These are phyloP conservation scores for Cadophora sp. DNA, from an alignment of 2,329 filamentous ascomycete genomes.

Conservation along the genomic window DNA sequence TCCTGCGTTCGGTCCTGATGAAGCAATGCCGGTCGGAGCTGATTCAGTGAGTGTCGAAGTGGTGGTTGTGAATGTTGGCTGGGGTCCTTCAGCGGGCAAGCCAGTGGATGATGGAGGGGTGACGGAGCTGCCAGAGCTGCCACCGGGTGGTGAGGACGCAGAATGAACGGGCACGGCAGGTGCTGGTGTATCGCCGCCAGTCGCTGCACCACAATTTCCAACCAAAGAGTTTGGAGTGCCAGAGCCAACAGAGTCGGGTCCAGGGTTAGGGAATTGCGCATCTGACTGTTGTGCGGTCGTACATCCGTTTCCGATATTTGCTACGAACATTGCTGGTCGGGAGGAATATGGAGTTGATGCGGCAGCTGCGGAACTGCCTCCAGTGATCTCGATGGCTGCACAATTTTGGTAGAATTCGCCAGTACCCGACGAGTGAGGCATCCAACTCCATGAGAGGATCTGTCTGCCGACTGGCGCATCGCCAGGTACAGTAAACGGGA, in stretches of 20 bases:
- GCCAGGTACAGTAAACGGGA: neutral
- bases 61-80: neutral
- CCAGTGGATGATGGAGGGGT: too few relatives aligned
- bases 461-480: neutral
- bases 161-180: neutral
- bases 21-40: too few relatives aligned
- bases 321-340: constrained; percentile 3
- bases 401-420: constrained; percentile 9
- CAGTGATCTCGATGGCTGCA: neutral
- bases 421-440: neutral
- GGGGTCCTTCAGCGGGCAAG: neutral
- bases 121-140: too few relatives aligned
- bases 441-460: constrained; percentile 3
- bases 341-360: neutral
- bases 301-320: constrained; percentile 14
- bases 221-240: neutral
- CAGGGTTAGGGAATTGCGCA: neutral
- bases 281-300: neutral
- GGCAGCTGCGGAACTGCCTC: neutral
- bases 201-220: constrained; percentile 1
- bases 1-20: neutral
- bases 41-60: too few relatives aligned
- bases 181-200: neutral
- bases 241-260: constrained; percentile 4
- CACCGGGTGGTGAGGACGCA: too few relatives aligned